Evolutionary conservation across 495 filamentous ascomycete genomes (phyloP).

Genomic region (Annulohypoxylon stygium): DNA sequence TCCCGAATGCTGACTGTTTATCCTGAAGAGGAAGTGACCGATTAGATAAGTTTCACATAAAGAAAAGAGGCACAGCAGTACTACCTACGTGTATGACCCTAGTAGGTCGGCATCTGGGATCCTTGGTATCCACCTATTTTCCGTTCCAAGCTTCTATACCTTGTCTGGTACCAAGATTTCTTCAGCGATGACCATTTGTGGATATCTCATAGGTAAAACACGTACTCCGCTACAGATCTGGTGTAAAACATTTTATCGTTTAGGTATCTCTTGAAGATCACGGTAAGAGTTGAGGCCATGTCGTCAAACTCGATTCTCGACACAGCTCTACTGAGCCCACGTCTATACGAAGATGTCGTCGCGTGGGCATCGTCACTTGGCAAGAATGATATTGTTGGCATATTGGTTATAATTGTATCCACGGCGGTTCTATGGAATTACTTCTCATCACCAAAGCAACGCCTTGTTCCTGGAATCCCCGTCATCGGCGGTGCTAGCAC

Average conservation of each 20-base stretch:
- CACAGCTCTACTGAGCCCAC: conserved; percentile 9
- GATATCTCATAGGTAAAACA: background rate
- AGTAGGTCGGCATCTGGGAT: background rate
- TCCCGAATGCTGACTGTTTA: background rate
- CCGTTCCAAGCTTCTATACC: background rate
- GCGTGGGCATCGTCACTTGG: conserved; percentile 19
- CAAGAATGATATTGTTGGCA: conserved; percentile 12
- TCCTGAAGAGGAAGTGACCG: conserved; percentile 24
- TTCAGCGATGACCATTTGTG: background rate
- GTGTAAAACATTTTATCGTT: background rate
- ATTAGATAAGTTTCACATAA: conserved; percentile 5
- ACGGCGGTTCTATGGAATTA: conserved; percentile 17
- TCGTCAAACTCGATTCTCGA: conserved; percentile 11
- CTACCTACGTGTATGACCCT: background rate
- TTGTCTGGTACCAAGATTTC: background rate
- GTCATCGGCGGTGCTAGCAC: conserved; percentile 10
- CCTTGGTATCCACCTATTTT: background rate
- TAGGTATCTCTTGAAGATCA: background rate
- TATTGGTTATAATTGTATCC: background rate
- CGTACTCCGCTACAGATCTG: background rate
- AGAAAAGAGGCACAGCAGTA: conserved; percentile 5
- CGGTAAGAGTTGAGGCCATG: background rate
- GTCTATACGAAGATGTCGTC: conserved; percentile 12
- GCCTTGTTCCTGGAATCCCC: conserved; percentile 20
- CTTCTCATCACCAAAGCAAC: conserved; percentile 14